These are phyloP conservation scores for Setomelanomma holmii DNA, from an alignment of 2,329 filamentous ascomycete genomes.

Conservation along the genomic window DNA sequence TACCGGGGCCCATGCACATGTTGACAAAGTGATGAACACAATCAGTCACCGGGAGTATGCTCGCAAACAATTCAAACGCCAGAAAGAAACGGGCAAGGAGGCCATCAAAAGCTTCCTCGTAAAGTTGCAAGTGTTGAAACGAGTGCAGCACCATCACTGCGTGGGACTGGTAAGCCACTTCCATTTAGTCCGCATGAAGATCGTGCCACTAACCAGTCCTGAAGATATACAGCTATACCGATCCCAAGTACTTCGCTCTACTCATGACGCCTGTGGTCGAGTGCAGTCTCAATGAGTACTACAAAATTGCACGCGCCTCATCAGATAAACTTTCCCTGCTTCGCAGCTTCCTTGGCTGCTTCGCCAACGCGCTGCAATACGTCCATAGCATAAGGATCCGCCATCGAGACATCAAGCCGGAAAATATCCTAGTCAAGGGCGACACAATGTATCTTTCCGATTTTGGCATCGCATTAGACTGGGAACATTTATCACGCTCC, in stretches of 20 bases:
- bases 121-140: constrained; percentile 8
- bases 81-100: constrained; percentile 5
- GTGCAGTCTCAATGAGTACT: constrained; percentile 19
- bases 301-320: constrained; percentile 7
- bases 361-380: constrained; percentile 10
- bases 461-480: constrained; percentile 21
- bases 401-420: constrained; percentile 24
- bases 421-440: constrained; percentile 19
- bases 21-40: constrained; percentile 10
- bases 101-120: constrained; percentile 11
- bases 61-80: constrained; percentile 5
- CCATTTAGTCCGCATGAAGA: too few species aligned
- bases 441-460: constrained; percentile 20
- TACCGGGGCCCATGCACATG: constrained; percentile 6
- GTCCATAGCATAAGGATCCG: constrained; percentile 17
- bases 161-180: constrained; percentile 6
- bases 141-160: constrained; percentile 12
- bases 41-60: constrained; percentile 6
- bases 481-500: constrained; percentile 12
- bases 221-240: constrained; percentile 34
- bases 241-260: constrained; percentile 34
- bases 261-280: constrained; percentile 35
- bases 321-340: constrained; percentile 15
- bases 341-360: constrained; percentile 18
- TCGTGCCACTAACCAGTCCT: not conserved